These are phyloP conservation scores for Quercus tomentella DNA, from an alignment of 331 rosid species.

Conservation along the genomic window DNA sequence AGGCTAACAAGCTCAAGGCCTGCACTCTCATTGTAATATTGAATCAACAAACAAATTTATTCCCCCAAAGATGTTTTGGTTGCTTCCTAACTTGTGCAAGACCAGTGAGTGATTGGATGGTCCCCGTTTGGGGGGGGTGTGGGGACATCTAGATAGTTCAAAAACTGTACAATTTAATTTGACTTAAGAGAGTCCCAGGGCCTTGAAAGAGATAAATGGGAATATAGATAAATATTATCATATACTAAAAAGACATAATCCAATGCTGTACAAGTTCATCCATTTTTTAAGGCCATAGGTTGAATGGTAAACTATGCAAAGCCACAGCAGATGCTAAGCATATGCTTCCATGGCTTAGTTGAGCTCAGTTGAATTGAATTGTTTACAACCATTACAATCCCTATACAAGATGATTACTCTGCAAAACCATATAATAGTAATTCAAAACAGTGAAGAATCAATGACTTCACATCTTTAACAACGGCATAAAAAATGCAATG, in stretches of 20 bases:
- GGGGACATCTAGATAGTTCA: not conserved
- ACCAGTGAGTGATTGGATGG: not conserved
- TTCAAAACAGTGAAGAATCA: not conserved
- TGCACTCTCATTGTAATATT: not conserved
- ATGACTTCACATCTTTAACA: not conserved
- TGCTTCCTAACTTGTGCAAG: not conserved
- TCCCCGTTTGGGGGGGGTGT: fast-evolving
- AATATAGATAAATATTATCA: not conserved
- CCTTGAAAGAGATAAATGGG: not conserved
- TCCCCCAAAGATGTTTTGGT: not conserved
- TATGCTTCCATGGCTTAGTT: not conserved
- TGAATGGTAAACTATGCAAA: not conserved
- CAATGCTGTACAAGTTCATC: not conserved
- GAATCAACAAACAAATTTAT: not conserved
- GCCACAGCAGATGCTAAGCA: not conserved
- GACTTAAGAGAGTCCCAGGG: not conserved
- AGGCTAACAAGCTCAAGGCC: not conserved
- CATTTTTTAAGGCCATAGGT: not conserved
- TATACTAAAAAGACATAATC: not conserved
- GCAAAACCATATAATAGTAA: not conserved
- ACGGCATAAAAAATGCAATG: not conserved
- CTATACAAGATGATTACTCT: not conserved
- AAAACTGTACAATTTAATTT: not conserved
- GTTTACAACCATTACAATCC: not conserved
- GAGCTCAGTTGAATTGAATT: not conserved